phyloP scores from a whole-genome alignment of 2,329 filamentous ascomycete species.

The Myriosclerotinia scirpicola region DNA sequence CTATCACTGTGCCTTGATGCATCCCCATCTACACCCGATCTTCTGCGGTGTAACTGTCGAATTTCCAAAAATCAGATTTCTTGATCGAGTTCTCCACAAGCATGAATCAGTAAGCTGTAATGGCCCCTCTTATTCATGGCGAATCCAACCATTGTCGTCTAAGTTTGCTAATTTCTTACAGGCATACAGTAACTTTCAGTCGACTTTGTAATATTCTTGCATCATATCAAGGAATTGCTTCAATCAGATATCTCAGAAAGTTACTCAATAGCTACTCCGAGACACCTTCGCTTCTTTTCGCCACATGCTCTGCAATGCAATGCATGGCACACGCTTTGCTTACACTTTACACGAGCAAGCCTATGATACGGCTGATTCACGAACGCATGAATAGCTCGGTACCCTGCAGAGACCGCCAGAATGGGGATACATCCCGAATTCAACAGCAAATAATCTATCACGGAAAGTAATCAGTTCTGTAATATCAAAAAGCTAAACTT shows the following conservation, averaged over 20 bases:
- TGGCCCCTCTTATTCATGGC: not conserved
- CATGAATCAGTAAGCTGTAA: not conserved
- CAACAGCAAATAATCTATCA: not conserved
- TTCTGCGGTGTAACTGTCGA: not conserved
- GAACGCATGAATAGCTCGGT: not conserved
- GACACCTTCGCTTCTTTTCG: not conserved
- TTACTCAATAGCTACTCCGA: not conserved
- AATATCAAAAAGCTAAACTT: not conserved
- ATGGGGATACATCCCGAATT: not conserved
- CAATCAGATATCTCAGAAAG: too few species aligned
- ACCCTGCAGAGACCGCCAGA: not conserved
- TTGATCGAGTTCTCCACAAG: not conserved
- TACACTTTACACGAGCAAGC: slow-evolving; percentile 4
- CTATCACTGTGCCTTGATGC: not conserved
- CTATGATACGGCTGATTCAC: not conserved
- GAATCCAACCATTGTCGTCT: too few species aligned
- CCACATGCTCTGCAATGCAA: not conserved
- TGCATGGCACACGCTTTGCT: not conserved
- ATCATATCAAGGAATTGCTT: not conserved
- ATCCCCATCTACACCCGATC: not conserved
- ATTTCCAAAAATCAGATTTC: not conserved
- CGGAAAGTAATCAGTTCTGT: not conserved
- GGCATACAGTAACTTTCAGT: not conserved
- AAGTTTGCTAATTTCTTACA: too few species aligned
- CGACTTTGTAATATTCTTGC: not conserved